phyloP scores from a whole-genome alignment of 352 stramenopile species.

The Lagenidium giganteum region DNA sequence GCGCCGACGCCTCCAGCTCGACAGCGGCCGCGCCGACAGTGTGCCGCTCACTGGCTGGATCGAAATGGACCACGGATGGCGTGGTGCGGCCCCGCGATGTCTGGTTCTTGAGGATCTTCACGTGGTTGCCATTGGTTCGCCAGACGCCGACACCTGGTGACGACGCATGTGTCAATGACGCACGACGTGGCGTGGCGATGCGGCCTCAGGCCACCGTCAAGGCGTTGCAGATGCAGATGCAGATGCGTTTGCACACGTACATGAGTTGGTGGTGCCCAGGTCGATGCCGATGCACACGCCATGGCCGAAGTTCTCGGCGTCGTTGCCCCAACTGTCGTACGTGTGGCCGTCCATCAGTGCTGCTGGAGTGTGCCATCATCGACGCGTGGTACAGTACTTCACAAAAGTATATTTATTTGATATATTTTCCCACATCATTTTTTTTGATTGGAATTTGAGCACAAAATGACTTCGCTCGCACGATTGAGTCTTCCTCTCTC shows the following conservation, averaged over 20 bases:
- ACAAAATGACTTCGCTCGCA: too few species aligned
- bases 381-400: too few species aligned
- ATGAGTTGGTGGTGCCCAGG: conserved; percentile 99
- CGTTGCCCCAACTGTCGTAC: conserved; percentile 80
- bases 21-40: conserved; percentile 56
- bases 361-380: too few species aligned
- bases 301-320: conserved; percentile 60
- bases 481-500: too few species aligned
- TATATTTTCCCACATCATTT: too few species aligned
- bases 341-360: conserved; percentile 25
- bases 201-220: too few species aligned
- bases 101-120: conserved; percentile 83
- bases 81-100: conserved; percentile 59
- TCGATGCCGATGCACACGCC: conserved; percentile 97
- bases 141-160: conserved; percentile 67
- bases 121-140: conserved; percentile 70
- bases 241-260: conserved; percentile 44
- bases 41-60: conserved; percentile 31
- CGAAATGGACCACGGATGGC: conserved; percentile 76
- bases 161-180: background rate
- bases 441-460: too few species aligned
- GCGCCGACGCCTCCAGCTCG: conserved; percentile 38
- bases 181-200: too few species aligned
- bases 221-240: background rate
- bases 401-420: too few species aligned